These are phyloP conservation scores for Paramarasmius palmivorus DNA, from an alignment of 1,284 basidiomycete species.

Conservation along the genomic window DNA sequence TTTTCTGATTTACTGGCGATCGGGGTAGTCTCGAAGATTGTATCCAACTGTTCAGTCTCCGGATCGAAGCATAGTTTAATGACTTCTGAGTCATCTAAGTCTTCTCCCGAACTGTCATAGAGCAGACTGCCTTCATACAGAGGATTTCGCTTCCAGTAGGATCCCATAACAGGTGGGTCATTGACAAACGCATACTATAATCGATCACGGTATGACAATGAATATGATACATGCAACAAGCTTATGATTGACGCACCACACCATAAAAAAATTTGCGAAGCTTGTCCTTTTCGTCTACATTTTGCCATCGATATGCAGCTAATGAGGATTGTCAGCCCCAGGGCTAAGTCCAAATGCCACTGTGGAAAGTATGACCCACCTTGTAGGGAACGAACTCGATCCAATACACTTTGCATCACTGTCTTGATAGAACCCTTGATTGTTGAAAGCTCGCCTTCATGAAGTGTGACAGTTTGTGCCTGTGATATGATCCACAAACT, in stretches of 20 bases:
- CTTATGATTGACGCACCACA: conserved; percentile 5
- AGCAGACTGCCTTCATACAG: not conserved
- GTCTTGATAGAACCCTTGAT: no score
- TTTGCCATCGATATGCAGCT: conserved; percentile 5
- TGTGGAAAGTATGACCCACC: not conserved
- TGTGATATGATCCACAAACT: no score
- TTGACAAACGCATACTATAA: not conserved
- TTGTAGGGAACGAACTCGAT: not conserved
- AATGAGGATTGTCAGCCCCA: no score
- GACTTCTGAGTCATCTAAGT: not conserved
- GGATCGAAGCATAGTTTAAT: not conserved
- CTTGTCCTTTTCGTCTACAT: not conserved
- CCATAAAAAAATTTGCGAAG: conserved; percentile 6
- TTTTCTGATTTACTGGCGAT: no score
- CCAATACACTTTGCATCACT: not conserved
- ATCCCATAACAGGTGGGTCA: not conserved
- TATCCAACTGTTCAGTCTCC: no score
- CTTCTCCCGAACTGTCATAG: not conserved
- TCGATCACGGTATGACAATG: no score
- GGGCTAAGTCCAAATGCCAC: not conserved
- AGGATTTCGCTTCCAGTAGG: not conserved
- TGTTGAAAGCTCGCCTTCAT: not conserved
- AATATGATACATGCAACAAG: no score
- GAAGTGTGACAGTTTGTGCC: not conserved
- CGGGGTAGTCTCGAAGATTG: no score